A percentile compares a stretch with the other conserved stretches of the same genome.
These are phyloP conservation scores for Calonectria honghensis DNA, from an alignment of 2,329 filamentous ascomycete species.

Conservation along the genomic window DNA sequence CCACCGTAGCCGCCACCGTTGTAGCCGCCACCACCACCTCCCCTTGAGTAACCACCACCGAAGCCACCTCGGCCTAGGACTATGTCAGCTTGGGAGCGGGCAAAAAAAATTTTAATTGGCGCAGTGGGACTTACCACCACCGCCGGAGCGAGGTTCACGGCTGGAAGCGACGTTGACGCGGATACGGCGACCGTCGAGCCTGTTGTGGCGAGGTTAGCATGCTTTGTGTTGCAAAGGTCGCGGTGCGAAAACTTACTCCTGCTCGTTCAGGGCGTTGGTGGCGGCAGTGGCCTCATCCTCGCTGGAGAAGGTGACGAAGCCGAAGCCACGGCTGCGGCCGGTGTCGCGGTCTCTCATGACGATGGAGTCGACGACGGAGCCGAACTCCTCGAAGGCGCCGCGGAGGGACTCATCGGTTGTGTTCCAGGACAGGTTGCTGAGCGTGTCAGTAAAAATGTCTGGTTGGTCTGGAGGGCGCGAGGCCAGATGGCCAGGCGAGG, in stretches of 20 bases:
- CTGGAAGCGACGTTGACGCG: conserved; percentile 3
- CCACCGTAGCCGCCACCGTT: too few relatives aligned
- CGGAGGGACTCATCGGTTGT: neutral
- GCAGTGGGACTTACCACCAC: conserved; percentile 7
- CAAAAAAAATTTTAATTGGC: neutral
- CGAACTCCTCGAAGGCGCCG: neutral
- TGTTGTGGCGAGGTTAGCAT: neutral
- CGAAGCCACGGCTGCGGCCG: conserved; percentile 39
- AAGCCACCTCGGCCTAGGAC: neutral
- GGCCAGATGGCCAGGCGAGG: neutral
- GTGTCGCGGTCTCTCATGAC: conserved; percentile 41
- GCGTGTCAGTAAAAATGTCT: neutral
- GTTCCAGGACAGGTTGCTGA: conserved; percentile 17
- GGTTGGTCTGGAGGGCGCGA: neutral
- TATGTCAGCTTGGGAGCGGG: neutral
- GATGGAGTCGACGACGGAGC: neutral
- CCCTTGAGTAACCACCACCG: neutral
- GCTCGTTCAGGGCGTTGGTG: neutral
- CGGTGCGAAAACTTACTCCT: neutral
- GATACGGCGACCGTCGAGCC: neutral
- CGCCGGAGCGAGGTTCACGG: conserved; percentile 5
- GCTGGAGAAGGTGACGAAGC: conserved; percentile 29
- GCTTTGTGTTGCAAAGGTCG: neutral
- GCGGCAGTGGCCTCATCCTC: neutral
- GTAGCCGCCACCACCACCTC: neutral